Evolutionary conservation across 2,329 filamentous ascomycete genomes (phyloP), one percentile per base, ranked within the genome.

Genomic region (Ceratocystis harringtonii): DNA sequence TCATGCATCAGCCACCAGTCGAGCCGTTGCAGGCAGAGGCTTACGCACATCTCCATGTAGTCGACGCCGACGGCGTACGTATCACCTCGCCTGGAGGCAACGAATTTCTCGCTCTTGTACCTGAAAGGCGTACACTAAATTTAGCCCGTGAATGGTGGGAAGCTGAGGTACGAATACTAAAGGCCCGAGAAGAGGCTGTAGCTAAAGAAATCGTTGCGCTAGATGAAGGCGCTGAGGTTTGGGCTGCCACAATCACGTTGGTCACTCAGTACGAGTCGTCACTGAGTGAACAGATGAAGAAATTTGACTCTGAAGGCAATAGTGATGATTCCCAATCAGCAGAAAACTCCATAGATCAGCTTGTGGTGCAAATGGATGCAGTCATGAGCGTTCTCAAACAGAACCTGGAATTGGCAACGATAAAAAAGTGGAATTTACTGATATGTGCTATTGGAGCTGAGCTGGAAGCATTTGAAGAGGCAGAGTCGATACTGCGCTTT

Each of bases 371-470:
- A 68, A 85, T 91, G 79, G 76, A 80, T 32, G 71, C 71, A 2
- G 80, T 86, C 3, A 79, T 86, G 12, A 69, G 71, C 0, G 78
- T 80, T 2, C 74, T 92, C 3, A 79, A 84, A 64, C 74, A 77
- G 17, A 78, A 80, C 22, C 70, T 85, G 30, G 75, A 78, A 1
- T 71, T 79, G 1, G 85, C 85, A 0, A 82, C 88, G 68, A 75
- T 78, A 1, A 81, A 81, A 66, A 79, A 80, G 17, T 92, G 89
- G 88, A 91, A 87, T 66, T 75, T 92, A 17, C 77, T 92, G 19
- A 84, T 91, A 3, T 88, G 84, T 63, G 88, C 87, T 10, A 84
- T 92, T 43, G 87, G 88, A 0, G 88, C 89, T 0, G 89, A 90
- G 72, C 71, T 88, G 1, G 84, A 87, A 67, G 85, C 86, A 1